These are phyloP conservation scores for Microglena sp. DNA, from an alignment of 139 green algal genomes.

Conservation along the genomic window DNA sequence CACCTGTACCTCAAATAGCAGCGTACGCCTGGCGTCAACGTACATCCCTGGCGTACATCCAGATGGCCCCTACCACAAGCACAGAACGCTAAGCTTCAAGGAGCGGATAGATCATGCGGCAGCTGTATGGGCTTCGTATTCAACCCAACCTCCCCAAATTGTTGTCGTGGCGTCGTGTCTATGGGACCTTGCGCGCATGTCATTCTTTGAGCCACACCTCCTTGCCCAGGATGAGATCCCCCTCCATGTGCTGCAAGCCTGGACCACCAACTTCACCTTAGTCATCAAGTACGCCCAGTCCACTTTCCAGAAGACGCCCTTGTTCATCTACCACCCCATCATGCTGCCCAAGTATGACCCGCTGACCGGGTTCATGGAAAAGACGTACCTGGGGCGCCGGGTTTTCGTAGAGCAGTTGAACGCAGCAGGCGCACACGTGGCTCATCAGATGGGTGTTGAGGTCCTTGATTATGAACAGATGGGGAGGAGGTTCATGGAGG, in stretches of 20 bases:
- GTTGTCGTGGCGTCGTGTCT: conserved; percentile 10
- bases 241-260: neutral
- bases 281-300: neutral
- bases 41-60: too few relatives aligned
- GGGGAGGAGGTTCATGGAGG: conserved; percentile 12
- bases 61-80: too few relatives aligned
- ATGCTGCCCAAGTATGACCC: conserved; percentile 8
- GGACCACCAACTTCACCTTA: conserved; percentile 11
- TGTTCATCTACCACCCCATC: conserved; percentile 6
- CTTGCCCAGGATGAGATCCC: neutral
- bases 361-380: conserved; percentile 10
- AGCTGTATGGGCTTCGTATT: neutral
- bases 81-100: too few relatives aligned
- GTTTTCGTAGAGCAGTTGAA: conserved; percentile 12
- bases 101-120: neutral
- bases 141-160: neutral
- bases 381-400: conserved; percentile 5
- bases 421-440: neutral
- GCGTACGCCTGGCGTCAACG: too few relatives aligned
- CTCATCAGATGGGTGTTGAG: conserved; percentile 9
- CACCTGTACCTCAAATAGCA: too few relatives aligned
- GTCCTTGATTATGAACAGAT: conserved; percentile 13
- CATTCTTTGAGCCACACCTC: neutral
- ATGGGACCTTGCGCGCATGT: conserved; percentile 19
- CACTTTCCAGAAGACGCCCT: neutral